Conservation (phyloP, 164 flowering plant genomes). For the Vitis labrusca region DNA sequence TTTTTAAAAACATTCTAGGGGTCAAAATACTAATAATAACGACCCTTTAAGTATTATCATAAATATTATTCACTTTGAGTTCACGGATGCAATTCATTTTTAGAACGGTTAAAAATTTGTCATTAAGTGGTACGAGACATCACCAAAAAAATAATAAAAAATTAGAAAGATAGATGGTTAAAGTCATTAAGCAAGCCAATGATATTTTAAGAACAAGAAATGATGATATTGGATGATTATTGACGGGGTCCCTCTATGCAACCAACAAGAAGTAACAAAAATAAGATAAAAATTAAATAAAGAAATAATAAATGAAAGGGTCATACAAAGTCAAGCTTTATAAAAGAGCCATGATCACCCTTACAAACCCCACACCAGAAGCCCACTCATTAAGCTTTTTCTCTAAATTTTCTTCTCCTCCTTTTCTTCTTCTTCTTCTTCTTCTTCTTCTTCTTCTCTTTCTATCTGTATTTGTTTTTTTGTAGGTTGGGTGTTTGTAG, state of each 20-base stretch:
- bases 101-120: too few relatives aligned
- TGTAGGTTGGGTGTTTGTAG: not conserved
- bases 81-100: too few relatives aligned
- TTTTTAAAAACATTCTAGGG: too few relatives aligned
- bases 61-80: too few relatives aligned
- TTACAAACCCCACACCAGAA: not conserved
- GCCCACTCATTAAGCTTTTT: slow-evolving; percentile 9
- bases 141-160: too few relatives aligned
- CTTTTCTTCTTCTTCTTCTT: slow-evolving; percentile 2
- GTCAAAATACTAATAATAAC: too few relatives aligned
- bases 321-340: slow-evolving; percentile 12
- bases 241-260: not conserved
- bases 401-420: not conserved
- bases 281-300: not conserved
- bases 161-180: too few relatives aligned
- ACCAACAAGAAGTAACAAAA: not conserved
- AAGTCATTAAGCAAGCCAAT: too few relatives aligned
- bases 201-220: too few relatives aligned
- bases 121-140: too few relatives aligned
- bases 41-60: too few relatives aligned
- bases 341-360: not conserved
- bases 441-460: not conserved
- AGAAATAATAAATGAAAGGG: not conserved
- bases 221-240: not conserved
- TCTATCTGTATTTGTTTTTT: not conserved